Evolutionary conservation across 78 protist genomes (phyloP).

Genomic region (Monocercomonoides exilis): DNA sequence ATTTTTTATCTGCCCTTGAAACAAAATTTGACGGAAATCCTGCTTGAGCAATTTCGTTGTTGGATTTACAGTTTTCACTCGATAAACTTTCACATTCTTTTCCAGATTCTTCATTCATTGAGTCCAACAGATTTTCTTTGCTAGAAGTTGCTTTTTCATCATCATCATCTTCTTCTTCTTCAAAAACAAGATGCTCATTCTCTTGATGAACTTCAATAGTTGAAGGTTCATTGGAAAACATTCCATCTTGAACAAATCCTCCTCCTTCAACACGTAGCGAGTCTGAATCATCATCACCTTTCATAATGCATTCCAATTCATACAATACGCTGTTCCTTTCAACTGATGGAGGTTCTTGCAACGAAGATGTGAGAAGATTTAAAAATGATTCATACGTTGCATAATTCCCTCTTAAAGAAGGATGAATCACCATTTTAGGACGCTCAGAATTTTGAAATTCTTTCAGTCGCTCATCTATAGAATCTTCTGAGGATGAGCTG

Average conservation of each 20-base stretch:
- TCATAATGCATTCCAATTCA: not conserved
- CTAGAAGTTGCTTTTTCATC: not conserved
- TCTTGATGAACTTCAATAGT: not conserved
- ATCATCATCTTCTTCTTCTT: not conserved
- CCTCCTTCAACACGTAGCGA: not conserved
- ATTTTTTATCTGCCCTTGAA: too few relatives aligned
- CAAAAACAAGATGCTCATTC: not conserved
- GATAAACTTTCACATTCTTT: not conserved
- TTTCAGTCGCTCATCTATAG: not conserved
- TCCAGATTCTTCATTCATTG: not conserved
- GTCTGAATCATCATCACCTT: not conserved
- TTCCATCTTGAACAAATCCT: not conserved
- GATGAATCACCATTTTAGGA: not conserved
- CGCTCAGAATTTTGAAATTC: not conserved
- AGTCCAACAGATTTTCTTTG: not conserved
- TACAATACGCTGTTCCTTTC: not conserved
- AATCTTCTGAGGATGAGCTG: not conserved
- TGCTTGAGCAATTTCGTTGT: not conserved
- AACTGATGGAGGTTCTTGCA: not conserved
- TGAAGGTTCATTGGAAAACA: not conserved
- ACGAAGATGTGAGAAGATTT: not conserved
- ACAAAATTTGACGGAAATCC: too few relatives aligned
- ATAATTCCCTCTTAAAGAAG: not conserved
- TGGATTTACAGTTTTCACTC: not conserved
- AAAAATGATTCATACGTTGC: not conserved